A percentile compares a stretch with the other conserved stretches of the same genome.
Evolutionary conservation across 129 eudicot genomes (phyloP).

Genomic region (Smallanthus sonchifolius): DNA sequence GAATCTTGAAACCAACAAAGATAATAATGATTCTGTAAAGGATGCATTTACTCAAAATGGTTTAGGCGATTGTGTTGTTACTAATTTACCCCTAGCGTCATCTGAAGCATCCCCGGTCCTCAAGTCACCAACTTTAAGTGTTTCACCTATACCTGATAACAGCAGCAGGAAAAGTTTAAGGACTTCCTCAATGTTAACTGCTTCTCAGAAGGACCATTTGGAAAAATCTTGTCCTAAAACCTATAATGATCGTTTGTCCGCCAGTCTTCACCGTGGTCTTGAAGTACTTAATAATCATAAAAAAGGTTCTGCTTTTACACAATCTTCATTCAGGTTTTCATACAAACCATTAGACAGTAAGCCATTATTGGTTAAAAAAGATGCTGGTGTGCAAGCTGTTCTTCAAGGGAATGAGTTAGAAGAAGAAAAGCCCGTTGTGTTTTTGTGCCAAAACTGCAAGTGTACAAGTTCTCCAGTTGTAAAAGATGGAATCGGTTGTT

Average conservation of each 20-base stretch:
- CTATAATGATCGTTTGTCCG: constrained; percentile 52
- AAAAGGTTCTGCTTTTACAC: constrained; percentile 44
- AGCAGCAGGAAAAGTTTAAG: constrained; percentile 73
- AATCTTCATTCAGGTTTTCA: constrained; percentile 66
- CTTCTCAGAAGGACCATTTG: constrained; percentile 50
- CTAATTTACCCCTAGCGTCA: constrained; percentile 41
- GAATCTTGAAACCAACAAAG: constrained; percentile 13
- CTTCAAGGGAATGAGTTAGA: constrained; percentile 35
- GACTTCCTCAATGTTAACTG: constrained; percentile 53
- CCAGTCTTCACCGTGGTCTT: constrained; percentile 83
- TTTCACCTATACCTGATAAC: constrained; percentile 59
- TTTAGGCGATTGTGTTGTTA: constrained; percentile 28
- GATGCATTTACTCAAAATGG: constrained; percentile 32
- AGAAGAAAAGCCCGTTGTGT: constrained; percentile 26
- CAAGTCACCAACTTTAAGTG: constrained; percentile 70
- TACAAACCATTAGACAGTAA: constrained; percentile 53
- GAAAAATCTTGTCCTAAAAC: constrained; percentile 27
- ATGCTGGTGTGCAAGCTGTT: constrained; percentile 71
- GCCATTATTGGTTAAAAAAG: constrained; percentile 47
- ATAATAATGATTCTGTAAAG: constrained; percentile 18
- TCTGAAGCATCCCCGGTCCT: constrained; percentile 50
- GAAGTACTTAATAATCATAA: constrained; percentile 58
- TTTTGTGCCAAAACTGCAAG: constrained; percentile 67
- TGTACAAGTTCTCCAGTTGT: constrained; percentile 26
- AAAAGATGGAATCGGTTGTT: constrained; percentile 35